These are phyloP conservation scores for Penicillium macrosclerotiorum DNA, from an alignment of 495 filamentous ascomycete genomes.

Conservation along the genomic window DNA sequence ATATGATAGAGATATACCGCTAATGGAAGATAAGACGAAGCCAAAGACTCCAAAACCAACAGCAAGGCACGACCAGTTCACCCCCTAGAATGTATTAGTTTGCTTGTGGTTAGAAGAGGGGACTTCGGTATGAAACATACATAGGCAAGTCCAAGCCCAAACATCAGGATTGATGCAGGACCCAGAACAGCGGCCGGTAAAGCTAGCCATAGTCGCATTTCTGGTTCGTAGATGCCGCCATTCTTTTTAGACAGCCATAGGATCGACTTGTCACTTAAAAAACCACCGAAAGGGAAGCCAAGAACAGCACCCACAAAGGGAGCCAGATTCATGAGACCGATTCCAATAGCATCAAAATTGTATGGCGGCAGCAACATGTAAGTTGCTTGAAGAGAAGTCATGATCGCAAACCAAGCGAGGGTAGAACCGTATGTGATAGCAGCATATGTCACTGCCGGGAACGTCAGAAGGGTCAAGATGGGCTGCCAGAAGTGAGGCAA, in stretches of 20 bases:
- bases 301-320: constrained; percentile 37
- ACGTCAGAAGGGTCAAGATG: constrained; percentile 21
- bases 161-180: constrained; percentile 31
- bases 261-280: constrained; percentile 35
- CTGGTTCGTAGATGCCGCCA: constrained; percentile 41
- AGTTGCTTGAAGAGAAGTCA: constrained; percentile 27
- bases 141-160: constrained; percentile 32
- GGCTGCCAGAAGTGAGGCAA: constrained; percentile 27
- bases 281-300: constrained; percentile 33
- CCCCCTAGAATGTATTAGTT: constrained; percentile 16
- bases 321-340: constrained; percentile 40
- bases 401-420: constrained; percentile 32
- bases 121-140: constrained; percentile 1
- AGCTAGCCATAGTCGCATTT: constrained; percentile 37
- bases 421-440: constrained; percentile 35
- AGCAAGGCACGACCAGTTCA: constrained; percentile 26
- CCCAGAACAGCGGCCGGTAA: constrained; percentile 24
- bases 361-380: constrained; percentile 37
- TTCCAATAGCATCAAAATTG: constrained; percentile 32
- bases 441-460: constrained; percentile 35
- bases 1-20: constrained; percentile 31
- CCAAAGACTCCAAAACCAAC: constrained; percentile 30
- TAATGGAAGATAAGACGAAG: constrained; percentile 22
- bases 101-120: neutral
- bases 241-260: constrained; percentile 36